Percentiles rank a stretch among this genome's conserved stretches.
phyloP scores from a whole-genome alignment of 1,139 yeast genomes.

The Hansenula anomala region DNA sequence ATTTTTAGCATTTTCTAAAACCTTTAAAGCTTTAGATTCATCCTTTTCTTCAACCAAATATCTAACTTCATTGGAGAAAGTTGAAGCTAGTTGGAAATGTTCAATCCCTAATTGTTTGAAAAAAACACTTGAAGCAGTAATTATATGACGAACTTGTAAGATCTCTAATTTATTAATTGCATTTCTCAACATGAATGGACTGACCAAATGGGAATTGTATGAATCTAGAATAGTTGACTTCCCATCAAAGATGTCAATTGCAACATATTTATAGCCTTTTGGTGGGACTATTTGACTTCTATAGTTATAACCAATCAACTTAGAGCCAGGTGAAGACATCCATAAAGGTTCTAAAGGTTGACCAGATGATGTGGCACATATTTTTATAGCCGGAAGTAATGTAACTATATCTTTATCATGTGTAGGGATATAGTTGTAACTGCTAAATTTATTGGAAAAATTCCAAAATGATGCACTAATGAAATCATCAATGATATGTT shows the following conservation, averaged over 20 bases:
- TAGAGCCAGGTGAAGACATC: background rate
- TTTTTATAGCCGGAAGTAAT: background rate
- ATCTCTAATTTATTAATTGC: slow-evolving; percentile 1
- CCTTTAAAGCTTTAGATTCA: background rate
- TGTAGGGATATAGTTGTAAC: background rate
- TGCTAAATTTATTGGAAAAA: background rate
- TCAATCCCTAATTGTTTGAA: background rate
- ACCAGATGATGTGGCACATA: background rate
- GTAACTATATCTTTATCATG: background rate
- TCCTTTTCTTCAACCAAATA: background rate
- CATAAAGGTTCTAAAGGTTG: background rate
- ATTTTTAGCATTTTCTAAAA: background rate
- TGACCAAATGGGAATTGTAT: too few relatives aligned
- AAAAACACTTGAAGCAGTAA: background rate
- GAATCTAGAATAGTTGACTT: too few relatives aligned
- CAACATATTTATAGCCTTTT: background rate
- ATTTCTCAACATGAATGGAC: slow-evolving; percentile 3
- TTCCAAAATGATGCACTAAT: background rate
- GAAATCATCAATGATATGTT: background rate
- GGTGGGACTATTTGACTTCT: background rate
- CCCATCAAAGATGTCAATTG: background rate
- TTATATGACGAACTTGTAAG: slow-evolving; percentile 1
- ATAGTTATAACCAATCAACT: background rate
- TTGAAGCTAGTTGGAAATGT: background rate
- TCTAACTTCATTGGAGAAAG: background rate